Conservation (phyloP, 2,329 filamentous ascomycete species). For the Colletotrichum sp. region DNA sequence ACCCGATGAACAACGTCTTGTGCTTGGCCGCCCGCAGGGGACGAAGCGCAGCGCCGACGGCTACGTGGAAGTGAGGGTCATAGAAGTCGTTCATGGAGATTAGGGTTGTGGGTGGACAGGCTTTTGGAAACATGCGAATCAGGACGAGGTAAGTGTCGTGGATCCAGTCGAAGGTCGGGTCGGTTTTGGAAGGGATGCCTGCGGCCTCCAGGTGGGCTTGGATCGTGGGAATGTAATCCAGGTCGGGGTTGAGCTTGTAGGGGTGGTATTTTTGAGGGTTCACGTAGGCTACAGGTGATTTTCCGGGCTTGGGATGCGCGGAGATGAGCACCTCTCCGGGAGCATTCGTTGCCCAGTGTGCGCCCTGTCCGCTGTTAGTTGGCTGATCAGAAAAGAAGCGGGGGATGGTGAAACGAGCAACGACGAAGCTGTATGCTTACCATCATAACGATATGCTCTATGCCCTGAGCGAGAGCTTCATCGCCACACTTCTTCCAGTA, state of each 20-base stretch:
- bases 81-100: constrained; percentile 41
- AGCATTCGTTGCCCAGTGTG: constrained; percentile 65
- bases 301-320: constrained; percentile 63
- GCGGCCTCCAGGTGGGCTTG: constrained; percentile 52
- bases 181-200: constrained; percentile 59
- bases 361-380: constrained; percentile 48
- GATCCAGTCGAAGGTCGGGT: constrained; percentile 71
- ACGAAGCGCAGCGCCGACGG: constrained; percentile 61
- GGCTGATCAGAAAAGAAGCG: background rate
- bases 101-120: constrained; percentile 67
- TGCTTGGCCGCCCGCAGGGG: constrained; percentile 54
- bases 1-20: constrained; percentile 57
- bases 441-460: constrained; percentile 72
- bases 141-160: constrained; percentile 74
- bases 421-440: constrained; percentile 34
- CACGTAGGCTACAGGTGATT: constrained; percentile 71
- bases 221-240: constrained; percentile 54
- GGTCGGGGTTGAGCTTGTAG: constrained; percentile 67
- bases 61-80: constrained; percentile 50
- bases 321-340: constrained; percentile 64
- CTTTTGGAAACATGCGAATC: constrained; percentile 71
- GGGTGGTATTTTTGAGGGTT: constrained; percentile 68
- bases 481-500: constrained; percentile 73
- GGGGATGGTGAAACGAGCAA: background rate
- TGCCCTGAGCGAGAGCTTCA: constrained; percentile 60